Evolutionary conservation across 805 yeast species (phyloP).

Genomic region (Cyberlindnera bimundalis): DNA sequence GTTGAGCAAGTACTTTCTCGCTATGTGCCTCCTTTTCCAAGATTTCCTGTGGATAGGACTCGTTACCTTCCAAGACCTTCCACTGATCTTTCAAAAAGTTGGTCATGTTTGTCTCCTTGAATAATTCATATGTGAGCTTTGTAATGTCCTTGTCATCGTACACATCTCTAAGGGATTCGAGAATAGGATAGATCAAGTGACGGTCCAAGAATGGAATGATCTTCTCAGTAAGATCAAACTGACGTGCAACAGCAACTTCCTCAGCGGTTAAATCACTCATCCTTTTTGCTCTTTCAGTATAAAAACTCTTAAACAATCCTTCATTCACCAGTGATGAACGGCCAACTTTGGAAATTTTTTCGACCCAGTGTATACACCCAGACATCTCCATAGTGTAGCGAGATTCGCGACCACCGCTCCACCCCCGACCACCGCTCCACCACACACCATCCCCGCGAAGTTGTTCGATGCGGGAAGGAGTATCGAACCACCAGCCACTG

Average conservation of each 20-base stretch:
- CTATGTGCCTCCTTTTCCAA: constrained; percentile 38
- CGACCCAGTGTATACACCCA: not conserved
- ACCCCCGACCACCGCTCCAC: too few species aligned
- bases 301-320: too few species aligned
- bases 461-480: not conserved
- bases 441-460: not conserved
- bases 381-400: not conserved
- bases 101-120: constrained; percentile 57
- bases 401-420: too few species aligned
- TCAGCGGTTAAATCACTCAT: constrained; percentile 28
- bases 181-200: constrained; percentile 51
- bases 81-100: constrained; percentile 46
- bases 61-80: constrained; percentile 37
- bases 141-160: constrained; percentile 44
- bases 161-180: constrained; percentile 44
- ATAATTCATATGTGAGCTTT: constrained; percentile 46
- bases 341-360: constrained; percentile 6
- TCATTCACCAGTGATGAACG: not conserved
- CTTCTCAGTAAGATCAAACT: constrained; percentile 52
- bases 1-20: constrained; percentile 34
- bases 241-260: constrained; percentile 41
- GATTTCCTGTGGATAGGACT: constrained; percentile 40
- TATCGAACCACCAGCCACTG: too few species aligned
- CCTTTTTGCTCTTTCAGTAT: not conserved
- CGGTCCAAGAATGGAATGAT: constrained; percentile 59